Conservation (phyloP, 164 flowering plant genomes). For the Echeveria elegans region DNA sequence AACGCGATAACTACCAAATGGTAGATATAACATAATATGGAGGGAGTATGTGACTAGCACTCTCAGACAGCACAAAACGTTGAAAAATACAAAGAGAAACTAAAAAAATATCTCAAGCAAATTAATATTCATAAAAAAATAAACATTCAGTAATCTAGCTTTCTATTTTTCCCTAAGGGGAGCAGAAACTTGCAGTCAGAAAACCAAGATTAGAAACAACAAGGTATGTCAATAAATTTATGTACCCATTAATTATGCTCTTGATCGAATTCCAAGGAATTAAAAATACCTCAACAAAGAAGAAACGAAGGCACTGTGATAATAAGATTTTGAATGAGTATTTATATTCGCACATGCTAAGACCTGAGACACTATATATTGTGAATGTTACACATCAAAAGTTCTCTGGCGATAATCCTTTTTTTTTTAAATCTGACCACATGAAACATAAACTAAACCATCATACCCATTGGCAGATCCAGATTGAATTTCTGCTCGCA, state of each 20-base stretch:
- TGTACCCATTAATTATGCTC: not conserved
- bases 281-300: not conserved
- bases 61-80: not conserved
- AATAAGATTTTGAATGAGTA: not conserved
- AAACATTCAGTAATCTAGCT: not conserved
- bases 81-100: not conserved
- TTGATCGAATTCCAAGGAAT: not conserved
- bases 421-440: not conserved
- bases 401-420: not conserved
- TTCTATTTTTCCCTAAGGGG: not conserved
- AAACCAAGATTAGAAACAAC: not conserved
- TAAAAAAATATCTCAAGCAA: not conserved
- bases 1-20: too few relatives aligned
- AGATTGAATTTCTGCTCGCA: slow-evolving; percentile 8
- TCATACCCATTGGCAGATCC: slow-evolving; percentile 6
- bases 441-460: not conserved
- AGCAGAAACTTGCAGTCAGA: not conserved
- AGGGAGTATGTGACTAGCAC: not conserved
- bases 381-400: not conserved
- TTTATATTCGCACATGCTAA: too few relatives aligned
- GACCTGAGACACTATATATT: not conserved
- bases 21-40: too few relatives aligned
- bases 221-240: not conserved
- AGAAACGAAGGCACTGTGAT: not conserved
- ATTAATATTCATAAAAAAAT: not conserved